Conservation (phyloP, 768 basidiomycete species). For the Boletus rex-veris region DNA sequence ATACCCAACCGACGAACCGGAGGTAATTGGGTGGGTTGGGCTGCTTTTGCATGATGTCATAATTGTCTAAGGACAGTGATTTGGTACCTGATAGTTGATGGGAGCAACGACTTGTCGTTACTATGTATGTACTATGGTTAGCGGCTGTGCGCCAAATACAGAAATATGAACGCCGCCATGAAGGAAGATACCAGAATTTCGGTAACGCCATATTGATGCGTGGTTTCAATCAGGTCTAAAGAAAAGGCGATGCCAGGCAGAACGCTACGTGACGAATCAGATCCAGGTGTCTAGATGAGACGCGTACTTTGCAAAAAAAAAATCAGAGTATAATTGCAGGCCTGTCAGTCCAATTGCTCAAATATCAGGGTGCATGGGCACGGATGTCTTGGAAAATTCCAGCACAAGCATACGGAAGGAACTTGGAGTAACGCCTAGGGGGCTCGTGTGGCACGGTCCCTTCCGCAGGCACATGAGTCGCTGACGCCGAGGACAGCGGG, state of each 20-base stretch:
- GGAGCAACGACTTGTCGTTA: not conserved
- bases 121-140: too few species aligned
- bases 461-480: too few species aligned
- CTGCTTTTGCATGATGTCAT: conserved; percentile 60
- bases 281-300: not conserved
- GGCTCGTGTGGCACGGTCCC: too few species aligned
- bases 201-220: conserved; percentile 82
- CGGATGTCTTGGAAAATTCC: conserved; percentile 73
- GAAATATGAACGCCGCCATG: conserved; percentile 90
- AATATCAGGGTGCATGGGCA: conserved; percentile 74
- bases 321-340: conserved; percentile 86
- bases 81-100: conserved; percentile 56
- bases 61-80: conserved; percentile 90
- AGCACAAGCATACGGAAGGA: conserved; percentile 31
- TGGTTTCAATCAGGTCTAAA: conserved; percentile 87
- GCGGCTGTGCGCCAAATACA: conserved; percentile 83
- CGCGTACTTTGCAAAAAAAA: conserved; percentile 76
- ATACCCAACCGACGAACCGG: conserved; percentile 90
- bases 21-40: conserved; percentile 69
- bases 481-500: too few species aligned
- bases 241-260: conserved; percentile 91
- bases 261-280: conserved; percentile 43
- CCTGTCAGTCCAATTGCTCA: conserved; percentile 87
- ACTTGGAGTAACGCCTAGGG: too few species aligned
- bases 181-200: conserved; percentile 83